A percentile compares a stretch with the other conserved stretches of the same genome.
phyloP scores from a whole-genome alignment of 805 yeast species.

The Isabelozyma gotoi region DNA sequence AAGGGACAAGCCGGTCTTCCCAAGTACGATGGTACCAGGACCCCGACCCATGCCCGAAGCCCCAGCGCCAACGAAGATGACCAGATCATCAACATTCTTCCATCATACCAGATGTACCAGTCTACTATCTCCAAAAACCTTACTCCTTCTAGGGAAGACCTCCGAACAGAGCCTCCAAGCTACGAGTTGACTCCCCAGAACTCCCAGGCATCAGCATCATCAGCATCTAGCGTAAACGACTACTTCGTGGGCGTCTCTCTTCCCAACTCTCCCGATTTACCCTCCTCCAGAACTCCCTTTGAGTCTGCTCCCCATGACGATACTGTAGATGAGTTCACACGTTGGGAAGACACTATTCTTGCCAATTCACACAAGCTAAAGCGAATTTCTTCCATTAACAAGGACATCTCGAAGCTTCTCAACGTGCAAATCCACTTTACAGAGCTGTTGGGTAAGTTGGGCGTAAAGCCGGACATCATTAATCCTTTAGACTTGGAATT shows the following conservation, averaged over 20 bases:
- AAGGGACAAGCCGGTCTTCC: neutral
- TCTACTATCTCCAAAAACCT: constrained; percentile 36
- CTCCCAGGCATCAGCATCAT: constrained; percentile 6
- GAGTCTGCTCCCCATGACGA: constrained; percentile 4
- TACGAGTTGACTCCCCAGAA: constrained; percentile 29
- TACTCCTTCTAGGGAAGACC: constrained; percentile 28
- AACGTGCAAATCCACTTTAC: constrained; percentile 31
- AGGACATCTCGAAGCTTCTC: constrained; percentile 24
- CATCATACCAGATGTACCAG: constrained; percentile 41
- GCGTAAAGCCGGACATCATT: constrained; percentile 28
- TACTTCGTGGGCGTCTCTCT: constrained; percentile 17
- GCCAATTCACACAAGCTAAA: constrained; percentile 36
- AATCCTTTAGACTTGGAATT: constrained; percentile 31
- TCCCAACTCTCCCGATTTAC: constrained; percentile 13
- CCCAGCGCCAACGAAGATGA: constrained; percentile 16
- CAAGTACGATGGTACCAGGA: constrained; percentile 1
- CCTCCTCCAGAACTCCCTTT: constrained; percentile 4
- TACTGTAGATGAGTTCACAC: constrained; percentile 9
- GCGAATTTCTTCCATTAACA: constrained; percentile 27
- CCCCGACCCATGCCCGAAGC: neutral
- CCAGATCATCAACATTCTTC: constrained; percentile 34
- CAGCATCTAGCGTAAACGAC: constrained; percentile 9
- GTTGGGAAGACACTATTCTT: constrained; percentile 34
- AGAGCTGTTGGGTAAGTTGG: constrained; percentile 30
- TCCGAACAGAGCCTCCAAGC: constrained; percentile 30